Evolutionary conservation across 2,329 filamentous ascomycete genomes (phyloP), one percentile per base, ranked within the genome.

Genomic region (Alternaria ethzedia): DNA sequence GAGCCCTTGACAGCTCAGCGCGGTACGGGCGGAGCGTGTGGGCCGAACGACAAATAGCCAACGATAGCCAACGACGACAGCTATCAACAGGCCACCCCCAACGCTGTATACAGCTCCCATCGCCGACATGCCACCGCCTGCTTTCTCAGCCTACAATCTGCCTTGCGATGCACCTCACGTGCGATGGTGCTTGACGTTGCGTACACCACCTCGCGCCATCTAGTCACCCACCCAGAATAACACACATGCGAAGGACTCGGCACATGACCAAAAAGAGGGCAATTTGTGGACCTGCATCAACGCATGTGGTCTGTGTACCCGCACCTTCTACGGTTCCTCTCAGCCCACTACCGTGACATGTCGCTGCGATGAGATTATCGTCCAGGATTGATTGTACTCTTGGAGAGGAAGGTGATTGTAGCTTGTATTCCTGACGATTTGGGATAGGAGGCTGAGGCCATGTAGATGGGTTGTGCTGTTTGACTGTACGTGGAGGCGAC

Each of bases 101-200:
- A 32, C 30, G 30, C 30, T 32, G 30, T 13, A 32, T 32, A 32
- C 30, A 32, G 30, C 30, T 32, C 30, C 30, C 30, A 32, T 17
- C 21, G 20, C 20, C 20, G 21, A 21, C 10, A 46, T 46, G 44
- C 26, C 43, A 56, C 25, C 51, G 44, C 23, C 51, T n/a, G 28
- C 25, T 10, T 28, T 26, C 51, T 50, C 51, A 61, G 58, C 51
- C 58, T 61, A 32, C 30, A 32, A 15, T 32, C 13, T 32, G 30
- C 30, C 30, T 32, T 44, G 51, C 58, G 44, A 25, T 52, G 41
- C 43, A 23, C 58, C 26, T 50, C 43, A 32, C 20, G 43, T 30
- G 28, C 58, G 28, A 60, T 55, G 50, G 25, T 60, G 41, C 44
- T 60, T 23, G 28, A 55, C 13, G 50, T 50, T 23, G 32, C 28